These are phyloP conservation scores for Exophiala spinifera DNA, from an alignment of 2,329 filamentous ascomycete species.

Conservation along the genomic window DNA sequence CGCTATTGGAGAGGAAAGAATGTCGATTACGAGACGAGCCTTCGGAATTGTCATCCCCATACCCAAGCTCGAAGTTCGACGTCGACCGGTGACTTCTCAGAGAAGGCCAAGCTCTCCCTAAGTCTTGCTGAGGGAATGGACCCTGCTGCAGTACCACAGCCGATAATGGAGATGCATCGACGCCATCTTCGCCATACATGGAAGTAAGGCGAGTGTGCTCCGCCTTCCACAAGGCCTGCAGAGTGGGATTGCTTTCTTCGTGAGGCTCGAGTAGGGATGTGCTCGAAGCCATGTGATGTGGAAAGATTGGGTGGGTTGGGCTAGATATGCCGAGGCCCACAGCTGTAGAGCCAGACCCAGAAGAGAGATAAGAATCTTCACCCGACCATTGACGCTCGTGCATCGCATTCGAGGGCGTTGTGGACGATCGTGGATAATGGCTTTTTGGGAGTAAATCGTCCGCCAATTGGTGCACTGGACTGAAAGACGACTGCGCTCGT, in stretches of 20 bases:
- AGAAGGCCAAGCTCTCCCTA: background rate
- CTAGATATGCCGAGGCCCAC: conserved; percentile 12
- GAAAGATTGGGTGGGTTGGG: conserved; percentile 3
- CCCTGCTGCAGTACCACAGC: conserved; percentile 7
- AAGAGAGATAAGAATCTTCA: background rate
- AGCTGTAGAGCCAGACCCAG: background rate
- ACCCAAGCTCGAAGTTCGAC: conserved; percentile 14
- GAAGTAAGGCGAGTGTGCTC: conserved; percentile 27
- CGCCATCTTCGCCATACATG: conserved; percentile 23
- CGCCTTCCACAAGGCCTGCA: conserved; percentile 29
- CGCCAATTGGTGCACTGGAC: conserved; percentile 5
- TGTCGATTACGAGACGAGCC: conserved; percentile 21
- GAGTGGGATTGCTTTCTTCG: conserved; percentile 24
- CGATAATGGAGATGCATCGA: conserved; percentile 13
- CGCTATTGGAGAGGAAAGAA: conserved; percentile 25
- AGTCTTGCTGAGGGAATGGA: background rate
- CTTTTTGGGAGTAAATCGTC: conserved; percentile 2
- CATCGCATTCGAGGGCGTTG: background rate
- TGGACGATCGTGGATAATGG: background rate
- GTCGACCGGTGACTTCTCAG: conserved; percentile 6
- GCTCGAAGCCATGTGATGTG: conserved; percentile 15
- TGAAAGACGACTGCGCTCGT: conserved; percentile 1
- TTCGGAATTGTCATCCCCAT: conserved; percentile 24
- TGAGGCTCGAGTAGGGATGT: conserved; percentile 18
- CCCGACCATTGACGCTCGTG: conserved; percentile 3